A percentile compares a stretch with the other conserved stretches of the same genome.
phyloP scores from a whole-genome alignment of 176 grass and related monocot species.

The Paspalum vaginatum region DNA sequence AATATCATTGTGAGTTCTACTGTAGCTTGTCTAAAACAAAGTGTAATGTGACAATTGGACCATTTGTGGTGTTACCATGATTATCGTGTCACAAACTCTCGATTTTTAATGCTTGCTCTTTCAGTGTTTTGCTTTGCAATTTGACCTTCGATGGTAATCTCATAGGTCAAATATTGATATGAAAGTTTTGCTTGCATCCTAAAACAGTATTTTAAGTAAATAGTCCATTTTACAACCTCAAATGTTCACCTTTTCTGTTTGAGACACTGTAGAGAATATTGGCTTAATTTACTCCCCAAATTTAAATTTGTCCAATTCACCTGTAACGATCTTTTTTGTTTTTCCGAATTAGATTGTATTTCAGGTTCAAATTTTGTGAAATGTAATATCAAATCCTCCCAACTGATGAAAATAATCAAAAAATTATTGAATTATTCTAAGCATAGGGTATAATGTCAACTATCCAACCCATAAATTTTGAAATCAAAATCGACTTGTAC shows the following conservation, averaged over 20 bases:
- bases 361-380: too few species aligned
- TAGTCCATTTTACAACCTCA: background rate
- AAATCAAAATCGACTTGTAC: background rate
- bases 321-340: too few species aligned
- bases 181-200: background rate
- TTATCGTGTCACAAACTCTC: background rate
- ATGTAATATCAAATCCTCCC: background rate
- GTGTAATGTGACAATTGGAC: background rate
- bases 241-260: background rate
- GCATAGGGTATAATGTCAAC: background rate
- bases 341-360: too few species aligned
- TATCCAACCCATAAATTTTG: background rate
- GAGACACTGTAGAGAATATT: background rate
- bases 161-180: background rate
- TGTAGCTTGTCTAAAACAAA: background rate
- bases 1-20: background rate
- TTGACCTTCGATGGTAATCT: background rate
- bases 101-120: conserved; percentile 3
- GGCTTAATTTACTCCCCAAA: too few species aligned
- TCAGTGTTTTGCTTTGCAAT: background rate
- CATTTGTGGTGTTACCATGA: background rate
- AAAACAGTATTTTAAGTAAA: background rate
- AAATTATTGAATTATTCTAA: background rate
- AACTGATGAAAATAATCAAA: background rate
- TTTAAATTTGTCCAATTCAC: too few species aligned